Evolutionary conservation across 2,329 filamentous ascomycete species (phyloP), one percentile per base, ranked within the genome.

Genomic region (Penicillium verrucosum): DNA sequence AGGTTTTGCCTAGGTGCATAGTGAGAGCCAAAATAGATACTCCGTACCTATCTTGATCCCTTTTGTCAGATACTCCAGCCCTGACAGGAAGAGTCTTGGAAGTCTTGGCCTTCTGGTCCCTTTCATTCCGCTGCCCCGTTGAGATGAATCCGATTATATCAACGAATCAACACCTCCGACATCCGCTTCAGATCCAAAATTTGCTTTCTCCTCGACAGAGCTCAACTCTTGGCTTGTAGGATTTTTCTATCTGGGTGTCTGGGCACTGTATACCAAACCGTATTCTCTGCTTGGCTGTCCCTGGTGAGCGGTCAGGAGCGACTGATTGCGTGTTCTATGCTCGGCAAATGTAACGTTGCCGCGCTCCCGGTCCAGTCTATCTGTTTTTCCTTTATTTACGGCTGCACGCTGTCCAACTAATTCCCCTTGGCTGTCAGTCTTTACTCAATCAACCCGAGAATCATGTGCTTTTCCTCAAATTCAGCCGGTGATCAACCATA

Each of bases 231-330:
- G 54, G 56, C 60, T 32, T 30, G 3, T 32, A n/a, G 6, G 12
- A 14, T 29, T 54, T 38, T 23, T 21, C 21, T 40, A 25, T 45
- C 21, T 48, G 45, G 29, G 30, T 46, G 6, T 32, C 60, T 62
- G 45, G 60, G 57, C 60, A 46, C 21, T 44, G 46, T 41, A 50
- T 51, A 57, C 54, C 30, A 46, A 34, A 18, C 54, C 54, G 48
- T 46, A 46, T 56, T 37, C 42, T 41, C 48, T 45, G 54, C 60
- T 62, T 62, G 60, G 54, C 60, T 62, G 16, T 18, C 38, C 38
- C 18, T 3, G 21, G 38, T 23, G 36, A 38, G 57, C 57, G 53
- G 55, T 60, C 55, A 55, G 37, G 41, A 56, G 51, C 40, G 52
- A 32, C 34, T 25, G 54, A 51, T 59, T 61, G 57, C 60, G 60